Percentiles rank a stretch among this genome's conserved stretches.
Conservation (phyloP, 805 yeast genomes). For the Candida vaughaniae region DNA sequence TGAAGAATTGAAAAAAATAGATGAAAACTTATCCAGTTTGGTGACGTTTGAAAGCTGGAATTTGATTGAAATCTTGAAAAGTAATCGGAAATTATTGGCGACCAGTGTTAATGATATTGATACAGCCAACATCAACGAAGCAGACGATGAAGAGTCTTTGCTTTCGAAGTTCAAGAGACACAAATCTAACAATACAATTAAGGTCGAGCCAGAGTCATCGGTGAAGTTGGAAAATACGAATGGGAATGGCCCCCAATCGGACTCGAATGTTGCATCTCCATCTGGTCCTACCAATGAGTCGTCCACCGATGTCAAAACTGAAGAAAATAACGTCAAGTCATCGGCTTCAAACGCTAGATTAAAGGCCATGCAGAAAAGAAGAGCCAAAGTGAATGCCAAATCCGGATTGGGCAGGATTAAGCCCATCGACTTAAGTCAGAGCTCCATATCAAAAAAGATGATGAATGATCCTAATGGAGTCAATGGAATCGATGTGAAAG, state of each 20-base stretch:
- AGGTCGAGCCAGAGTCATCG: conserved; percentile 9
- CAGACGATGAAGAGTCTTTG: conserved; percentile 26
- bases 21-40: conserved; percentile 41
- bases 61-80: conserved; percentile 46
- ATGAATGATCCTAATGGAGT: conserved; percentile 28
- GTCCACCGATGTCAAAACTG: not conserved
- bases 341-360: conserved; percentile 63
- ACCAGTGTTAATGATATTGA: conserved; percentile 25
- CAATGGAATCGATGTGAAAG: conserved; percentile 1
- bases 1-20: conserved; percentile 39
- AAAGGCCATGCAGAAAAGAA: conserved; percentile 91
- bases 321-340: not conserved
- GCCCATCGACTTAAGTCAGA: conserved; percentile 69
- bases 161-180: conserved; percentile 51
- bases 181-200: conserved; percentile 33
- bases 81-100: conserved; percentile 60
- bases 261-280: not conserved
- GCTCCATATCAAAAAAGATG: conserved; percentile 60
- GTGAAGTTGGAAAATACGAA: not conserved
- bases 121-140: conserved; percentile 10
- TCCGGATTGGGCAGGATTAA: conserved; percentile 41
- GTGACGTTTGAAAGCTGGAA: conserved; percentile 52
- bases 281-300: not conserved
- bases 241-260: not conserved
- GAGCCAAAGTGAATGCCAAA: conserved; percentile 72